Conservation (phyloP, 2,329 filamentous ascomycete species). For the Remersonia thermophila region DNA sequence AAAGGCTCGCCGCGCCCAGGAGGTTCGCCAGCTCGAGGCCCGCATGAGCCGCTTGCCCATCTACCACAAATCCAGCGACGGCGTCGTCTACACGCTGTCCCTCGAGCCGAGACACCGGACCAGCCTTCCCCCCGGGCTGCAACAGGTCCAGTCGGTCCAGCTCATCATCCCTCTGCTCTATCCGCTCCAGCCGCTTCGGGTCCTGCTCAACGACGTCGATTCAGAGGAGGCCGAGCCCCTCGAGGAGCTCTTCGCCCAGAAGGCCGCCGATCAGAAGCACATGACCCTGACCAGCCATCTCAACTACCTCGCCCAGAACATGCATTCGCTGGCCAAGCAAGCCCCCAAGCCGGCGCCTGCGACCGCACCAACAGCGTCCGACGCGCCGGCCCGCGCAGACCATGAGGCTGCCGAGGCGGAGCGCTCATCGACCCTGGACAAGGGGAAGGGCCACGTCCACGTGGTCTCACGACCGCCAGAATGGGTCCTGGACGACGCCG, state of each 20-base stretch:
- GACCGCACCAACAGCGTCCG: slow-evolving; percentile 3
- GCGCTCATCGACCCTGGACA: slow-evolving; percentile 18
- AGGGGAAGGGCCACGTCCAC: slow-evolving; percentile 53
- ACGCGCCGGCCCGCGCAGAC: slow-evolving; percentile 12
- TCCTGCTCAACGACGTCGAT: slow-evolving; percentile 53
- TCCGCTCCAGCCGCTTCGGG: slow-evolving; percentile 53
- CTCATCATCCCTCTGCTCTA: slow-evolving; percentile 61
- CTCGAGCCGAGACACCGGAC: slow-evolving; percentile 50
- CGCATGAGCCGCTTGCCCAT: slow-evolving; percentile 55
- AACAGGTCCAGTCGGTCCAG: slow-evolving; percentile 49
- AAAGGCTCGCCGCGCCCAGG: slow-evolving; percentile 48
- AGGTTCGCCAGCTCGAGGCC: slow-evolving; percentile 62
- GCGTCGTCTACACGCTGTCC: slow-evolving; percentile 57
- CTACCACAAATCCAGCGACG: slow-evolving; percentile 59
- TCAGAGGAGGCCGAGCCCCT: slow-evolving; percentile 47
- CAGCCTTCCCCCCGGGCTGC: slow-evolving; percentile 49
- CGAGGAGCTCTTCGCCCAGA: slow-evolving; percentile 52
- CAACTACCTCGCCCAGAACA: slow-evolving; percentile 62
- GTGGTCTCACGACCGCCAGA: slow-evolving; percentile 67
- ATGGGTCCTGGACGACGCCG: slow-evolving; percentile 44
- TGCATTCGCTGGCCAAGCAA: slow-evolving; percentile 53
- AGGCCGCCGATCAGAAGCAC: slow-evolving; percentile 42
- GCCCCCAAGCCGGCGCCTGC: slow-evolving; percentile 3
- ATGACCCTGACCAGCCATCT: slow-evolving; percentile 60
- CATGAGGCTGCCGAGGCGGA: slow-evolving; percentile 16